Evolutionary conservation across 179 eudicot species (phyloP).

Genomic region (Kewa caespitosa): DNA sequence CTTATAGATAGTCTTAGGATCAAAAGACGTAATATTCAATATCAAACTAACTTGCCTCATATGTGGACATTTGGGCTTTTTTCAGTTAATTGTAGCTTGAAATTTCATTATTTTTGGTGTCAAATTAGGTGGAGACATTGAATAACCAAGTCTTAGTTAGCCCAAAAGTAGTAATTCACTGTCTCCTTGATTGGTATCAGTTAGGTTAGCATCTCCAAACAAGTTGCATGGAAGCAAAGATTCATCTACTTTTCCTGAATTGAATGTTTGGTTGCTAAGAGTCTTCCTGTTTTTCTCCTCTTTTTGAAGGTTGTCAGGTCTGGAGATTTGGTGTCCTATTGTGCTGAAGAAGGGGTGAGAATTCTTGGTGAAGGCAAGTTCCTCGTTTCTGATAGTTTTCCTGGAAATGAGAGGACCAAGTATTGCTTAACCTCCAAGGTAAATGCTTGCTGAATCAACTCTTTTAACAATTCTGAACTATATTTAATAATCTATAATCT

Average conservation of each 20-base stretch:
- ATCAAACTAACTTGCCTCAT: too few species aligned
- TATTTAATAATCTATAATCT: too few species aligned
- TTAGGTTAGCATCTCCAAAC: background rate
- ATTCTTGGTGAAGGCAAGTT: slow-evolving; percentile 90
- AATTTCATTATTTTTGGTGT: background rate
- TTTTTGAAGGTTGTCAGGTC: slow-evolving; percentile 82
- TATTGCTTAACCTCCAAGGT: slow-evolving; percentile 98
- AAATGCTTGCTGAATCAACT: background rate
- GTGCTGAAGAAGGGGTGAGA: slow-evolving; percentile 98
- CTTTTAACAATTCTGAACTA: too few species aligned
- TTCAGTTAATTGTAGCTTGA: background rate
- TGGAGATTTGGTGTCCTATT: slow-evolving; percentile 90
- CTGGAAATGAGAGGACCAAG: slow-evolving; percentile 96
- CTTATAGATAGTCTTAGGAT: too few species aligned
- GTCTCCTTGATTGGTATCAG: slow-evolving; percentile 6
- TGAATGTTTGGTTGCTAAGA: slow-evolving; percentile 6
- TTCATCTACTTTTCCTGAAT: background rate
- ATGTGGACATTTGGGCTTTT: background rate
- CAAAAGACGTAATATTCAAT: too few species aligned
- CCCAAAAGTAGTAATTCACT: background rate
- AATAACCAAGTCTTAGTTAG: background rate
- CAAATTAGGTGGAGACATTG: background rate
- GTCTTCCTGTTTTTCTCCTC: background rate
- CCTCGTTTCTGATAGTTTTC: slow-evolving; percentile 95
- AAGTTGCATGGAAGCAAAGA: background rate